Conservation (phyloP, 2,329 filamentous ascomycete species). For the Pleurostoma richardsiae region DNA sequence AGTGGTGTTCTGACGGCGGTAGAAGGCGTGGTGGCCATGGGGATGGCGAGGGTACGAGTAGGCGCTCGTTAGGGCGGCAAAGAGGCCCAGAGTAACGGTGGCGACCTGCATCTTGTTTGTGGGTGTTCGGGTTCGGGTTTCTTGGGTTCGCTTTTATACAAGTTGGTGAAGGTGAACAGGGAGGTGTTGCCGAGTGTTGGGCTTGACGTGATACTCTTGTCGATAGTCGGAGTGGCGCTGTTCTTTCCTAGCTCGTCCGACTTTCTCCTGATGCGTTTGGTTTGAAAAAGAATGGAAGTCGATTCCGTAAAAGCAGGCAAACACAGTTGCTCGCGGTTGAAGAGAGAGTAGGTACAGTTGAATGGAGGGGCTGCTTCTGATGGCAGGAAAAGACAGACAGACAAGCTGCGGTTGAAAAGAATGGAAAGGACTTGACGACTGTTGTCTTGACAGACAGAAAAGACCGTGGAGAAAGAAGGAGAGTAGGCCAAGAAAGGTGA, state of each 20-base stretch:
- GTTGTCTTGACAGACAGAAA: neutral
- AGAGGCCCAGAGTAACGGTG: constrained; percentile 34
- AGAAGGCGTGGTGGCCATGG: constrained; percentile 20
- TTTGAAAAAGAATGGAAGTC: constrained; percentile 21
- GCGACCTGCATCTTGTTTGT: constrained; percentile 42
- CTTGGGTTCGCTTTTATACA: too few relatives aligned
- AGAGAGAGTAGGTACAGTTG: constrained; percentile 20
- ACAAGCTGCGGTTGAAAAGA: neutral
- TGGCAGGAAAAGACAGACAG: constrained; percentile 1
- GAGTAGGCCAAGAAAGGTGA: neutral
- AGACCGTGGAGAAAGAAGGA: neutral
- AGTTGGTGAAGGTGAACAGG: too few relatives aligned
- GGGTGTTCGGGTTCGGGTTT: constrained; percentile 4
- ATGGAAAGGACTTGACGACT: neutral
- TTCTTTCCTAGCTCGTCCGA: constrained; percentile 1
- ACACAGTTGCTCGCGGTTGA: constrained; percentile 21
- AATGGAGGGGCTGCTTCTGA: constrained; percentile 6
- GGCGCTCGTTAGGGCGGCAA: constrained; percentile 37
- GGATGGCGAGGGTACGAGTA: constrained; percentile 32
- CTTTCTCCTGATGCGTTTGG: constrained; percentile 6
- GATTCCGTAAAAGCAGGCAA: constrained; percentile 21
- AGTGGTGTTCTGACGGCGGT: constrained; percentile 18
- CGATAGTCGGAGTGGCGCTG: constrained; percentile 2
- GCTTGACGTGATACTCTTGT: too few relatives aligned
- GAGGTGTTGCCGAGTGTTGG: too few relatives aligned